These are phyloP conservation scores for Cephalotrichum gorgonifer DNA, from an alignment of 2,329 filamentous ascomycete genomes.

Conservation along the genomic window DNA sequence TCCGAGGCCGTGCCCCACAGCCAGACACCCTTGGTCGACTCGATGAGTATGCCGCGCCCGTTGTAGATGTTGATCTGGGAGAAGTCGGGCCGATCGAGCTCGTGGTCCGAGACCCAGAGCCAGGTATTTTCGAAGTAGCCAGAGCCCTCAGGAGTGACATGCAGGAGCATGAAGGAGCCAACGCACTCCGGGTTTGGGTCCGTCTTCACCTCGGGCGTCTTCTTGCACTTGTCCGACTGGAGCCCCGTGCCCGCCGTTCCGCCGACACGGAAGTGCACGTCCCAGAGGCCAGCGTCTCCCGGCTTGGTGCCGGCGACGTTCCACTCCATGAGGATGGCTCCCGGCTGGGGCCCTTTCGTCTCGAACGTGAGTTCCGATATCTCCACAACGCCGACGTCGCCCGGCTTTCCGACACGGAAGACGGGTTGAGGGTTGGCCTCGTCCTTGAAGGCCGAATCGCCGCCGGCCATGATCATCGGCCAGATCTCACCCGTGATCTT, in stretches of 20 bases:
- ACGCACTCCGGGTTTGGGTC: conserved; percentile 56
- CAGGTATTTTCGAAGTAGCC: conserved; percentile 82
- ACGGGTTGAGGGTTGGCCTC: conserved; percentile 69
- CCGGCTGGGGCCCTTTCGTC: conserved; percentile 72
- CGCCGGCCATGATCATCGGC: conserved; percentile 79
- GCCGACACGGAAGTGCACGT: conserved; percentile 90
- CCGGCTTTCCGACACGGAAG: conserved; percentile 70
- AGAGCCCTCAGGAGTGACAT: conserved; percentile 51
- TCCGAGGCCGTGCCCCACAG: conserved; percentile 66
- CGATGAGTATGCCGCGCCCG: conserved; percentile 72
- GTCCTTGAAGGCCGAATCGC: conserved; percentile 60
- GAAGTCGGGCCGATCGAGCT: conserved; percentile 65
- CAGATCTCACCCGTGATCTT: conserved; percentile 87
- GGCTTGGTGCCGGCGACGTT: conserved; percentile 61
- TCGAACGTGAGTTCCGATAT: conserved; percentile 82
- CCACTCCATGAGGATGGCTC: conserved; percentile 87
- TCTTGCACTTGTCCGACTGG: conserved; percentile 68
- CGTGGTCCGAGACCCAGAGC: conserved; percentile 88
- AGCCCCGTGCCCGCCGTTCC: conserved; percentile 76
- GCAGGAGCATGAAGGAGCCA: conserved; percentile 62
- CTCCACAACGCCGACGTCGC: conserved; percentile 71
- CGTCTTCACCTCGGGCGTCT: conserved; percentile 57
- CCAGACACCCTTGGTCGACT: conserved; percentile 68
- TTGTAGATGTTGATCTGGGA: conserved; percentile 82
- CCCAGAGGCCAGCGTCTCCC: conserved; percentile 73